Percentiles rank a stretch among this genome's conserved stretches.
phyloP scores from a whole-genome alignment of 768 basidiomycete genomes.

The Mycena latifolia region DNA sequence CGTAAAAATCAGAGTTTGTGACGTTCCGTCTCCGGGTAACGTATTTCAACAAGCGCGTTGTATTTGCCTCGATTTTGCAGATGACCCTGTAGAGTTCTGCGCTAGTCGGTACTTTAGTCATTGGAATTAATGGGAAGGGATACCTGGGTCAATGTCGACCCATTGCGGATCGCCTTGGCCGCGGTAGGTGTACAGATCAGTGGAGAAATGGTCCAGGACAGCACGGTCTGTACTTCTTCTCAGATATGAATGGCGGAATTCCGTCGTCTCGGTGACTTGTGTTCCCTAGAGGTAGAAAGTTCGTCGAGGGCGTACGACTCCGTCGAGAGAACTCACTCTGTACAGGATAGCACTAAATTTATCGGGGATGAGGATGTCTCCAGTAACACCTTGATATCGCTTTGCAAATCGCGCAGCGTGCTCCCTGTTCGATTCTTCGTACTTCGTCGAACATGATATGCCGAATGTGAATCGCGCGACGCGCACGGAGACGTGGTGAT shows the following conservation, averaged over 20 bases:
- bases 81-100: conserved; percentile 1
- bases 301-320: not conserved
- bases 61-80: conserved; percentile 22
- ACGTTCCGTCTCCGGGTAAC: not conserved
- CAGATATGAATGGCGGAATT: conserved; percentile 7
- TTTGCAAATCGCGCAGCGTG: not conserved
- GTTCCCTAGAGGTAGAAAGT: conserved; percentile 51
- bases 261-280: conserved; percentile 34
- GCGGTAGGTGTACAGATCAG: conserved; percentile 15
- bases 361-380: not conserved
- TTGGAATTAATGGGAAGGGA: not conserved
- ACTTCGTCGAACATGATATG: conserved; percentile 4
- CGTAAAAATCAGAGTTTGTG: conserved; percentile 39
- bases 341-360: conserved; percentile 6
- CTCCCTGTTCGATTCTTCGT: conserved; percentile 7
- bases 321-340: not conserved
- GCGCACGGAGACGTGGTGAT: conserved; percentile 29
- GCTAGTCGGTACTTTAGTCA: not conserved
- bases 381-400: not conserved
- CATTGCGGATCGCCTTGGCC: conserved; percentile 25
- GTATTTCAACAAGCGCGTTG: conserved; percentile 7
- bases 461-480: conserved; percentile 24
- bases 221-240: not conserved
- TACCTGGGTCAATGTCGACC: conserved; percentile 26
- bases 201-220: conserved; percentile 1